Evolutionary conservation across 2,329 filamentous ascomycete genomes (phyloP), one percentile per base, ranked within the genome.

Genomic region (Penicillium janthinellum): DNA sequence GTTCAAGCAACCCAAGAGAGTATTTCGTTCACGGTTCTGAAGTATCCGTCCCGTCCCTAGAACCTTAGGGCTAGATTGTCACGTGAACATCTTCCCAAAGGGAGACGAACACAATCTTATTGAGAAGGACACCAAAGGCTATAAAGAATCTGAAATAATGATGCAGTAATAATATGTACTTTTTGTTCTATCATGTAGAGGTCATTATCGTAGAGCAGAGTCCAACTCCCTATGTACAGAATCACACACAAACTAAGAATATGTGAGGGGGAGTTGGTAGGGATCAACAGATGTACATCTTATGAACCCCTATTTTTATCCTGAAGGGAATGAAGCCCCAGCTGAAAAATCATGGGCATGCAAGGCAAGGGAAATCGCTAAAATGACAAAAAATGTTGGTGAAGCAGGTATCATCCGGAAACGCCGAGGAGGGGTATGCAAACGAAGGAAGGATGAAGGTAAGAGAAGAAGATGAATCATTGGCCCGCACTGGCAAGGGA

Each of bases 401-500:
- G 15, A 52, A 39, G 25, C 25, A 67, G 65, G 65, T 67, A 67
- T 69, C 64, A 64, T 62, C 51, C 48, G 54, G 44, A 58, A 66
- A 67, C 67, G 67, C 67, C 65, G 28, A 35, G 22, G 35, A 35
- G 41, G 41, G 56, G 58, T 53, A 69, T 69, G 67, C 65, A 63
- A 47, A 60, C 52, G 37, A 35, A 62, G 59, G 25, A 45, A 38
- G 50, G 57, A 35, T 47, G 25, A n/a, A 37, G 15, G 52, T 54
- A 38, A 47, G 42, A 22, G 15, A 22, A 15, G 45, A 14, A 15
- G 39, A 15, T 17, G 25, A 37, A 62, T 70, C 60, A 75, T 62
- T 70, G 68, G 31, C 70, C 70, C 20, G 63, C 53, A 51, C 70
- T 64, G 12, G 72, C 67, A 50, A 73, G 54, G 44, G 74, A 68